phyloP scores from a whole-genome alignment of 139 green algal species.

The Asterochloris erici region DNA sequence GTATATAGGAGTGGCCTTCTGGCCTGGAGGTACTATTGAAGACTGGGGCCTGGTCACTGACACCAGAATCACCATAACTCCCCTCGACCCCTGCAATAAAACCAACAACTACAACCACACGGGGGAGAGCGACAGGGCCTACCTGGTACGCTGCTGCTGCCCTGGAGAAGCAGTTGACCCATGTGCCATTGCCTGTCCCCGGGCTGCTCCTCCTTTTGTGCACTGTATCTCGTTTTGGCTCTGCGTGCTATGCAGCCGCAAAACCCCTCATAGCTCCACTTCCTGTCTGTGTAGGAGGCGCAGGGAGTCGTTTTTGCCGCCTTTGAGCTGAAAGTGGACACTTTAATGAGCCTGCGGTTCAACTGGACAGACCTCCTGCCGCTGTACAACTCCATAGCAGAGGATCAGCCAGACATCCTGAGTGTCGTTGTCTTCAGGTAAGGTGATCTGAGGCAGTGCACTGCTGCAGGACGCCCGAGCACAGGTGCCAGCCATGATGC shows the following conservation, averaged over 20 bases:
- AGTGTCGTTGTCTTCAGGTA: constrained; percentile 38
- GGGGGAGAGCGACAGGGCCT: constrained; percentile 5
- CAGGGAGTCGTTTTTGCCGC: constrained; percentile 34
- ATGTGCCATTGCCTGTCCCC: neutral
- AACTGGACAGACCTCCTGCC: constrained; percentile 28
- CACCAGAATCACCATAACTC: neutral
- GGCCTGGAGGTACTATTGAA: constrained; percentile 21
- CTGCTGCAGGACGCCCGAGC: neutral
- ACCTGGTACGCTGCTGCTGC: neutral
- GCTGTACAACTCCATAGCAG: constrained; percentile 17
- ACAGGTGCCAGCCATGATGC: neutral
- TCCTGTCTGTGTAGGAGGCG: constrained; percentile 16
- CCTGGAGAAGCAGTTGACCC: neutral
- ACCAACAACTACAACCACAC: constrained; percentile 20
- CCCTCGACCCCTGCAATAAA: constrained; percentile 9
- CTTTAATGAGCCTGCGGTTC: constrained; percentile 23
- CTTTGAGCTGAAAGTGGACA: constrained; percentile 38
- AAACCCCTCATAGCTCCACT: too few relatives aligned
- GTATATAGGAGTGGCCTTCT: constrained; percentile 20
- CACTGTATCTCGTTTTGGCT: too few relatives aligned
- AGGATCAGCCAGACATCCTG: neutral
- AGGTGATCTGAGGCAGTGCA: neutral
- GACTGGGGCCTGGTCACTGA: constrained; percentile 15
- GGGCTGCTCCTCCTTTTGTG: too few relatives aligned
- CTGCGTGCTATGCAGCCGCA: too few relatives aligned